Conservation (phyloP, 176 grass and related monocot genomes). For the Bromus sterilis region DNA sequence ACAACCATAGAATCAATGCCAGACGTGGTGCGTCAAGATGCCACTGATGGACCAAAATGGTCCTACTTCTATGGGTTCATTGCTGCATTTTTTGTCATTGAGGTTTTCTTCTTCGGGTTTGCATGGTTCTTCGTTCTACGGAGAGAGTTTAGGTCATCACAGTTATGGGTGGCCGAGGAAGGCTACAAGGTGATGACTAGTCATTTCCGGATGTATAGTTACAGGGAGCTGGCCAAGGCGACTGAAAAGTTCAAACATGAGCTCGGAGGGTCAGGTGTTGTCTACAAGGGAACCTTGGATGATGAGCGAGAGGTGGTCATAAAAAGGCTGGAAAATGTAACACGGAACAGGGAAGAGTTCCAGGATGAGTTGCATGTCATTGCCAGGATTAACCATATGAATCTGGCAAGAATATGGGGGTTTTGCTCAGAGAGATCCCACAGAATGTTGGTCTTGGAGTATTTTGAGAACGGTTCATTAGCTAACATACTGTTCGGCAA, state of each 20-base stretch:
- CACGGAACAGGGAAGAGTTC: conserved; percentile 25
- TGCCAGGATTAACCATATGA: conserved; percentile 47
- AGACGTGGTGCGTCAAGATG: not conserved
- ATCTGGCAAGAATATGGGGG: conserved; percentile 38
- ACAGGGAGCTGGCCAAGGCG: conserved; percentile 33
- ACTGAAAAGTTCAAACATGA: conserved; percentile 32
- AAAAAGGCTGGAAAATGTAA: conserved; percentile 27
- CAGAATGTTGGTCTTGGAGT: conserved; percentile 39
- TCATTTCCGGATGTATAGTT: conserved; percentile 35
- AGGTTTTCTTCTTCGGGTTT: conserved; percentile 32
- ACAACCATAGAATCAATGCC: not conserved
- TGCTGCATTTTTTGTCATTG: conserved; percentile 10
- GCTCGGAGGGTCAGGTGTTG: conserved; percentile 31
- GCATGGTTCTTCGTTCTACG: conserved; percentile 45
- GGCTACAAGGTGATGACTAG: conserved; percentile 37
- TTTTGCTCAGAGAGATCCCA: conserved; percentile 40
- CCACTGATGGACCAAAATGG: conserved; percentile 6
- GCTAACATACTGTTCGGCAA: conserved; percentile 22
- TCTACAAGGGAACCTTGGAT: conserved; percentile 27
- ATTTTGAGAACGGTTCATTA: conserved; percentile 30
- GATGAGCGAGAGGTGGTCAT: conserved; percentile 8
- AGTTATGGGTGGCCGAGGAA: conserved; percentile 26
- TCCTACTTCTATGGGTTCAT: conserved; percentile 32
- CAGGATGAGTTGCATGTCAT: conserved; percentile 34
- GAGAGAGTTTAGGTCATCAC: conserved; percentile 25